These are phyloP conservation scores for Protomyces pachydermus DNA, from an alignment of 1,139 yeast genomes.

Conservation along the genomic window DNA sequence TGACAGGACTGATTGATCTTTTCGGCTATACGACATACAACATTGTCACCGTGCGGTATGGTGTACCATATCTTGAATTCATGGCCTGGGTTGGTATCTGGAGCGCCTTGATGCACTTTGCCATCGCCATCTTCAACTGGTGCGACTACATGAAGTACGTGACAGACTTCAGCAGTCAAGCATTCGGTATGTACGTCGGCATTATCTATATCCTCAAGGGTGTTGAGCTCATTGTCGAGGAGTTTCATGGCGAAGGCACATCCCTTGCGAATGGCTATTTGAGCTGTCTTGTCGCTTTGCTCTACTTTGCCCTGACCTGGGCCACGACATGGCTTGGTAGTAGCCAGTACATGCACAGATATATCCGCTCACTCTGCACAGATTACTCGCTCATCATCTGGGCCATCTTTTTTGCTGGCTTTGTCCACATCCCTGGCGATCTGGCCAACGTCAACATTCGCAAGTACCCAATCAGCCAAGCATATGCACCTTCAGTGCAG, in stretches of 20 bases:
- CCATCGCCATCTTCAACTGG: conserved; percentile 65
- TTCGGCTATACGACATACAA: conserved; percentile 89
- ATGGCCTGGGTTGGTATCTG: conserved; percentile 95
- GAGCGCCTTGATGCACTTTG: conserved; percentile 77
- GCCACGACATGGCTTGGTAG: conserved; percentile 58
- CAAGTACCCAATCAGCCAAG: conserved; percentile 61
- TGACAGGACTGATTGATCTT: conserved; percentile 82
- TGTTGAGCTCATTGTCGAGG: conserved; percentile 68
- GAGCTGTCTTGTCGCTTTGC: conserved; percentile 64
- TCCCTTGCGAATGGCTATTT: conserved; percentile 62
- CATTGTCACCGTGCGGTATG: conserved; percentile 53
- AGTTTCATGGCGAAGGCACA: conserved; percentile 47
- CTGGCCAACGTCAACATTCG: conserved; percentile 52
- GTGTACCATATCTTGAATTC: conserved; percentile 76
- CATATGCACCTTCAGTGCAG: conserved; percentile 60
- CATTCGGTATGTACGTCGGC: conserved; percentile 87
- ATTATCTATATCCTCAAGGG: conserved; percentile 90
- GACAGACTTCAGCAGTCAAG: conserved; percentile 82
- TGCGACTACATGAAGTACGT: conserved; percentile 67
- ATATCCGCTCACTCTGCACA: conserved; percentile 61
- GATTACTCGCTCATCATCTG: conserved; percentile 83
- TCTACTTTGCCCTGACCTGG: conserved; percentile 71
- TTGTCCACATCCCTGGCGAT: conserved; percentile 69
- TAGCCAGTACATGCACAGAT: conserved; percentile 57
- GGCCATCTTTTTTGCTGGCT: conserved; percentile 87